Percentiles rank a stretch among this genome's conserved stretches.
Conservation (phyloP, 192 early-diverging fungal species). For the Coemansia sp. region DNA sequence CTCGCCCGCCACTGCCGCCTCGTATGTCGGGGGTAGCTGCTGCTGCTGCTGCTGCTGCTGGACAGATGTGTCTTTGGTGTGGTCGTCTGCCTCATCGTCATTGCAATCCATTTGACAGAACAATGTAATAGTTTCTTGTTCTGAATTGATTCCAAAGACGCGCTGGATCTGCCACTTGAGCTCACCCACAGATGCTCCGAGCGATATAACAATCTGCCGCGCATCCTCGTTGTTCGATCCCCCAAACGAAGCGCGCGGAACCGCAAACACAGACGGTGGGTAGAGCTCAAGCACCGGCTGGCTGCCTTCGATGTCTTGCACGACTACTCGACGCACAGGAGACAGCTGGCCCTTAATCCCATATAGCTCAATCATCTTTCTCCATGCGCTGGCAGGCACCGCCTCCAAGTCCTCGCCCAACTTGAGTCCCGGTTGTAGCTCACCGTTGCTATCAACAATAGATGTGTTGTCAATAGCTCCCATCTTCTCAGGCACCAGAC, state of each 20-base stretch:
- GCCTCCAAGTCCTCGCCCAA: slow-evolving; percentile 29
- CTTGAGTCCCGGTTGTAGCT: slow-evolving; percentile 39
- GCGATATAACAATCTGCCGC: slow-evolving; percentile 22
- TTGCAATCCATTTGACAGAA: not conserved
- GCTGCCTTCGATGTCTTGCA: slow-evolving; percentile 1
- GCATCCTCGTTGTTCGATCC: slow-evolving; percentile 1
- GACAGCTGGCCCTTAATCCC: slow-evolving; percentile 9
- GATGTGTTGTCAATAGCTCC: slow-evolving; percentile 54
- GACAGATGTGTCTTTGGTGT: not conserved
- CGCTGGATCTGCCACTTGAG: slow-evolving; percentile 20
- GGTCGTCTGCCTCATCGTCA: not conserved
- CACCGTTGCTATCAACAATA: slow-evolving; percentile 25
- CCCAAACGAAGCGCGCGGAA: not conserved
- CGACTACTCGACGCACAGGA: slow-evolving; percentile 15
- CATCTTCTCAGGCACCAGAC: slow-evolving; percentile 24
- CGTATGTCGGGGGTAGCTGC: slow-evolving; percentile 20
- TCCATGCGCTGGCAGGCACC: slow-evolving; percentile 56
- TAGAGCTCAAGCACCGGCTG: slow-evolving; percentile 23
- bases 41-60: not conserved
- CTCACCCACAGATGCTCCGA: slow-evolving; percentile 25
- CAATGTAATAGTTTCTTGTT: not conserved
- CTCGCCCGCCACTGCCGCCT: slow-evolving; percentile 9
- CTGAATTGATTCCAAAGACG: slow-evolving; percentile 4
- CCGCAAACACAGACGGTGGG: slow-evolving; percentile 22
- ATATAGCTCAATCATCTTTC: slow-evolving; percentile 51